phyloP scores from a whole-genome alignment of 306 rosid genomes.

The Malus domestica region ASM211411v1 NC_041796.1:11644501-11645000 shows the following conservation, averaged over 20 bases:
- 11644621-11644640: background rate
- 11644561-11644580: background rate
- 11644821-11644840: conserved; percentile 17
- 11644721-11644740: background rate
- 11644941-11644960: background rate
- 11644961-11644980: background rate
- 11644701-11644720: background rate
- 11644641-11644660: background rate
- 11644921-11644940: background rate
- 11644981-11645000: background rate
- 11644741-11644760: background rate
- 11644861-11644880: conserved; percentile 10
- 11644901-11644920: background rate
- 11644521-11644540: background rate
- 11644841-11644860: conserved; percentile 15
- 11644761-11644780: background rate
- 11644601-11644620: background rate
- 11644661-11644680: background rate
- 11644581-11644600: background rate
- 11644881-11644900: background rate
- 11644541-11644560: background rate
- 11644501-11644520: too few species aligned
- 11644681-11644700: background rate
- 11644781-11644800: conserved; percentile 10
- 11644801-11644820: background rate